These are phyloP conservation scores for Erodium trifolium DNA, from an alignment of 441 rosid species.

Conservation along the genomic window DNA sequence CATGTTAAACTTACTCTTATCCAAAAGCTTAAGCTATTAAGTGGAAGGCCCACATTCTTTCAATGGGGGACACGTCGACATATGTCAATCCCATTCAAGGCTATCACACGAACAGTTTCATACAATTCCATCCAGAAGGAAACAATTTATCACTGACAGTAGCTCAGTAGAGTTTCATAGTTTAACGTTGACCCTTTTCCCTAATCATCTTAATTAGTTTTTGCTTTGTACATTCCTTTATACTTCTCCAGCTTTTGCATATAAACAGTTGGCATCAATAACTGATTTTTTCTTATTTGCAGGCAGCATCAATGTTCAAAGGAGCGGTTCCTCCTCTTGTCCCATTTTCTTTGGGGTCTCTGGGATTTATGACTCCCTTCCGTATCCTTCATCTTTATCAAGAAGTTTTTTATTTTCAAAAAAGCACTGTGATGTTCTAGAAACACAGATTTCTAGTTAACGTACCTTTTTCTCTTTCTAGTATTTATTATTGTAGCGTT, in stretches of 20 bases:
- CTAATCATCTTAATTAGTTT: background rate
- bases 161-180: background rate
- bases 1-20: background rate
- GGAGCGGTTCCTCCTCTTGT: conserved; percentile 98
- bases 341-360: conserved; percentile 89
- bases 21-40: too few relatives aligned
- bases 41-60: too few relatives aligned
- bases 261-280: conserved; percentile 13
- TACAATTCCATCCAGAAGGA: background rate
- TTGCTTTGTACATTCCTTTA: conserved; percentile 7
- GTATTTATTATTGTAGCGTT: background rate
- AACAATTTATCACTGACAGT: background rate
- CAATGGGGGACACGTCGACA: too few relatives aligned
- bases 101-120: background rate
- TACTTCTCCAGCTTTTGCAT: conserved; percentile 6
- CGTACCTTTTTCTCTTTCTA: background rate
- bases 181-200: background rate
- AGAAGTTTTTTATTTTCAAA: conserved; percentile 6
- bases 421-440: too few relatives aligned
- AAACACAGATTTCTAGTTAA: background rate
- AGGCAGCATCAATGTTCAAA: conserved; percentile 95
- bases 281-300: conserved; percentile 25
- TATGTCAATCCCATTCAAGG: background rate
- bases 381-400: conserved; percentile 41
- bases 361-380: conserved; percentile 86